These are phyloP conservation scores for Fraxinus xanthoxyloides DNA, from an alignment of 305 asterid species.

Conservation along the genomic window DNA sequence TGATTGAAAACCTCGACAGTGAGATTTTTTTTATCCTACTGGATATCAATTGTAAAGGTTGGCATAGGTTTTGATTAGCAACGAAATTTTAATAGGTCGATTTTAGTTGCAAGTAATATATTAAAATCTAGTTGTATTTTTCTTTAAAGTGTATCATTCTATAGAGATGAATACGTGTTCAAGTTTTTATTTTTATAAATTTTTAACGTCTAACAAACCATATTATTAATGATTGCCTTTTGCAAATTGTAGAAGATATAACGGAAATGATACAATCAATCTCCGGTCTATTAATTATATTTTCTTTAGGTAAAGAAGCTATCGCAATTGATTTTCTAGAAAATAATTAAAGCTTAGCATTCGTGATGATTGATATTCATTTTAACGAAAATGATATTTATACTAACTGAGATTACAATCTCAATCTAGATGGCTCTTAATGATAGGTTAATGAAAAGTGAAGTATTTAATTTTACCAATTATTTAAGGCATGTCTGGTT, in stretches of 20 bases:
- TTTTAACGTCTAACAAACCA: not conserved
- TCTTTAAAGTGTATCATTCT: not conserved
- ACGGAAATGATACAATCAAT: not conserved
- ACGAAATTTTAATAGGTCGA: not conserved
- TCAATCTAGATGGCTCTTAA: no score
- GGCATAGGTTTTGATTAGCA: not conserved
- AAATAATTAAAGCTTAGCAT: no score
- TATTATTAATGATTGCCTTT: not conserved
- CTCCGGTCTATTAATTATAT: not conserved
- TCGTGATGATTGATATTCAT: no score
- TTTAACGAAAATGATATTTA: no score
- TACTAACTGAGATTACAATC: no score
- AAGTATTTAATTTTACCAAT: no score
- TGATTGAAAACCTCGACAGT: not conserved
- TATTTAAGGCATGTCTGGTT: no score
- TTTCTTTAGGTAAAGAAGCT: not conserved
- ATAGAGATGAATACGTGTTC: not conserved
- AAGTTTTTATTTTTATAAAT: no score
- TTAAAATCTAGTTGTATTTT: not conserved
- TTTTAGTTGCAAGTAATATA: not conserved
- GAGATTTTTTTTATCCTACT: not conserved
- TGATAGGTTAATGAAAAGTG: no score
- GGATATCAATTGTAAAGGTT: not conserved
- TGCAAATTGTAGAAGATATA: not conserved
- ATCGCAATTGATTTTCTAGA: no score